Base-by-base conservation (phyloP, 306 rosid species). In the Quercus gilva region DNA sequence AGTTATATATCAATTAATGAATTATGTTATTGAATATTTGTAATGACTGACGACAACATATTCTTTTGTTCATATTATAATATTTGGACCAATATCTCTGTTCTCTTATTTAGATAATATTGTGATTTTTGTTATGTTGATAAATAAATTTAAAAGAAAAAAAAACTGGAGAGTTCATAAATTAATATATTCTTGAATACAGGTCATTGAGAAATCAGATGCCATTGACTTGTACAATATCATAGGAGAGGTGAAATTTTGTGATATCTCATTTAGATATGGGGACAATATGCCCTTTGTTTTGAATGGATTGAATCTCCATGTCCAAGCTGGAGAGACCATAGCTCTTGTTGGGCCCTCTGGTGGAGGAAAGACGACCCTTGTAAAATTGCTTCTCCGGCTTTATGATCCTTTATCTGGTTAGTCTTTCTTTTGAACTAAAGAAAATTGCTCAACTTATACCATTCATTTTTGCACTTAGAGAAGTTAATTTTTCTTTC, bases 281-380 rank as follows among this genome's bases (percentile, higher is more conserved):
- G 84, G 83, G 69, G 88, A 87, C 59, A 84, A 81, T 73, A 74
- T 43, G 89, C 89, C 94, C 41, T 86, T 76, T 51, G 73, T 94
- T 81, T 83, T 94, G 75, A 86, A 91, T 52, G 90, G 87, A 65
- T 72, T 94, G 84, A 88, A 89, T 85, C 92, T 92, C 79, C 91
- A 91, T 73, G 82, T 92, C 64, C 82, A 79, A 81, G 89, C 92
- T 26, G 98, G 98, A 78, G 98, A 92, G 85, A 92, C 94, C 74
- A 92, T 92, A 81, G 97, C 98, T 55, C 84, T 94, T 41, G 89
- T 94, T 28, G 98, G 98, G 71, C 93, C 98, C 69, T 94, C 97
- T 31, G 98, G 98, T 60, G 97, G 98, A 73, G 98, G 98, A 84
- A 94, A 94, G 89, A 84, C 98, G 35, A 92, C 98, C 79, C 90